phyloP scores from a whole-genome alignment of 805 yeast species.

The Pichia gijzeniarum region DNA sequence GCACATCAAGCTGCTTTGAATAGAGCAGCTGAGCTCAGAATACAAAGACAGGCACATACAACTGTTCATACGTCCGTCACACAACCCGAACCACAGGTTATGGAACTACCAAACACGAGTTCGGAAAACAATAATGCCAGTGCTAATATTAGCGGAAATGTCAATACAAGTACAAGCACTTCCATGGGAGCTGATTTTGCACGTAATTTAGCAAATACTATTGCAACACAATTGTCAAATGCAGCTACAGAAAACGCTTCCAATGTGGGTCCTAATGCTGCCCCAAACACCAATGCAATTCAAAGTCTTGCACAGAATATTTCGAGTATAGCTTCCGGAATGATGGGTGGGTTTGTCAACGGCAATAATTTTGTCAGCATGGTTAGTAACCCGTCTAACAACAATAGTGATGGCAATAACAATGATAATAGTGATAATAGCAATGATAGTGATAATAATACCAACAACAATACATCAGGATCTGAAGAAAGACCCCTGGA shows the following conservation, averaged over 20 bases:
- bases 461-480: neutral
- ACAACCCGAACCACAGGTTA: neutral
- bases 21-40: conserved; percentile 7
- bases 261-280: conserved; percentile 1
- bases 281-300: neutral
- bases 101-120: neutral
- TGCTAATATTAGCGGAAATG: neutral
- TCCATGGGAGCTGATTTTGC: conserved; percentile 7
- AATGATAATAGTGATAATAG: neutral
- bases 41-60: conserved; percentile 1
- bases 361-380: conserved; percentile 2
- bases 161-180: neutral
- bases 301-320: conserved; percentile 7
- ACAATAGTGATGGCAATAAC: neutral
- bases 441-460: neutral
- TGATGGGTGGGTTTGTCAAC: conserved; percentile 1
- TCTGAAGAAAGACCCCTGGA: neutral
- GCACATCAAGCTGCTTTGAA: conserved; percentile 8
- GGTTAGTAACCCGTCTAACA: neutral
- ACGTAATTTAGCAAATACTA: conserved; percentile 8
- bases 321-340: conserved; percentile 4
- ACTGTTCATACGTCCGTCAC: no score
- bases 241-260: conserved; percentile 3
- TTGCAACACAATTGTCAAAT: conserved; percentile 9
- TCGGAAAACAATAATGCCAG: neutral